Conservation (phyloP, 331 rosid species). For the Quercus tomentella region DNA sequence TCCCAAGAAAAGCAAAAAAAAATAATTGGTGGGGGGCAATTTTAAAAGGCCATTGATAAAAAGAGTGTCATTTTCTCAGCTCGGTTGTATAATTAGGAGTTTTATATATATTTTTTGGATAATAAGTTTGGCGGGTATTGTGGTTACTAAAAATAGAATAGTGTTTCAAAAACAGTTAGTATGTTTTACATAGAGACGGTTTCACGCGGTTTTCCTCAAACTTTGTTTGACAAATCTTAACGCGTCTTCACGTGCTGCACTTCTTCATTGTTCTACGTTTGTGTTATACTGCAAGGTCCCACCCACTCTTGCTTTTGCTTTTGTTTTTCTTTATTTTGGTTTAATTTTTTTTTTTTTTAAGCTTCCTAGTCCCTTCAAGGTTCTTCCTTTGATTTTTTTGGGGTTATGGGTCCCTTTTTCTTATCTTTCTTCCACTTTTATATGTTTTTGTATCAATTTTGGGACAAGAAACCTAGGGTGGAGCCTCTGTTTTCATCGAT, state of each 20-base stretch:
- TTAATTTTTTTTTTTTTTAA: too few species aligned
- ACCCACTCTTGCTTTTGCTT: neutral
- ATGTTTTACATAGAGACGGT: neutral
- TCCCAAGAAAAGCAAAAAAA: neutral
- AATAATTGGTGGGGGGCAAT: neutral
- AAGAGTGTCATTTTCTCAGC: neutral
- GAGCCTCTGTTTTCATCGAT: too few species aligned
- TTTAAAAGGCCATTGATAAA: neutral
- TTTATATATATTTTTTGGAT: neutral
- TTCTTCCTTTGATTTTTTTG: too few species aligned
- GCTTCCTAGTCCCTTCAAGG: too few species aligned
- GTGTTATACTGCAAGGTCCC: neutral
- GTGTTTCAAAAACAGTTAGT: neutral
- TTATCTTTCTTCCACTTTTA: too few species aligned
- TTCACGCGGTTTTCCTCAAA: conserved; percentile 29
- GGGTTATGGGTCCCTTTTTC: too few species aligned
- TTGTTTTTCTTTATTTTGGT: too few species aligned
- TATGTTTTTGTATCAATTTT: too few species aligned
- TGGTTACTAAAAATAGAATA: neutral
- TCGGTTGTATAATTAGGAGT: neutral
- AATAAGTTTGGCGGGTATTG: conserved; percentile 16
- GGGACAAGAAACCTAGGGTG: too few species aligned
- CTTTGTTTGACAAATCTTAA: conserved; percentile 21
- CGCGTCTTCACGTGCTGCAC: conserved; percentile 40
- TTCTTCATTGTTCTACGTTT: too few species aligned